Conservation (phyloP, 225 moss, liverwort and hornwort species). For the Climacium dendroides region DNA sequence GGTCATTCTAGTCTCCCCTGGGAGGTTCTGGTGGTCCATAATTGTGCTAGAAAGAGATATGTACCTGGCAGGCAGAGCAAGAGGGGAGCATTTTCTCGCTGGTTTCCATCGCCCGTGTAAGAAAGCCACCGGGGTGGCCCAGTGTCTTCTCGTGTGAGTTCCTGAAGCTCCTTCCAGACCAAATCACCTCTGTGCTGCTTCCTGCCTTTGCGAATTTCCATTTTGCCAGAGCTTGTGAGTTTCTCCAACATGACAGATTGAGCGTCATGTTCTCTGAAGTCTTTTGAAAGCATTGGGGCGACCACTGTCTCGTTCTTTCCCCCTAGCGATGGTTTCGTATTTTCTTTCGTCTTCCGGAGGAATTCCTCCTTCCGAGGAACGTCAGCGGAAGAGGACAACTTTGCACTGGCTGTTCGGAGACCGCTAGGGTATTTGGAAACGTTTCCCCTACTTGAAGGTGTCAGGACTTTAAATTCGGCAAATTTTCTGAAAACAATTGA, state of each 20-base stretch:
- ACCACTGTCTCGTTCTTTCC: background rate
- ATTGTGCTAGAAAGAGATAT: background rate
- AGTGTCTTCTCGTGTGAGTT: slow-evolving; percentile 15
- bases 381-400: background rate
- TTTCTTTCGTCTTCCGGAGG: background rate
- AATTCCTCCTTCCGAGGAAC: background rate
- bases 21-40: background rate
- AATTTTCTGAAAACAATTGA: background rate
- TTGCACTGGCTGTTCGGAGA: background rate
- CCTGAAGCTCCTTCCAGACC: slow-evolving; percentile 45
- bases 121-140: slow-evolving; percentile 68
- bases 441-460: background rate
- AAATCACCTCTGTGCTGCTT: slow-evolving; percentile 6
- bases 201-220: background rate
- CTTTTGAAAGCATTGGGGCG: background rate
- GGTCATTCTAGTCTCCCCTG: background rate
- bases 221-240: background rate
- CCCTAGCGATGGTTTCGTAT: background rate
- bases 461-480: background rate
- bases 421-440: background rate
- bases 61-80: slow-evolving; percentile 83
- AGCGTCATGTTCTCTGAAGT: background rate
- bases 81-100: slow-evolving; percentile 45
- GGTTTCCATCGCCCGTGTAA: slow-evolving; percentile 13
- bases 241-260: background rate